Base-by-base conservation (phyloP, 129 eudicot species). In the Saposhnikovia divaricata region DNA sequence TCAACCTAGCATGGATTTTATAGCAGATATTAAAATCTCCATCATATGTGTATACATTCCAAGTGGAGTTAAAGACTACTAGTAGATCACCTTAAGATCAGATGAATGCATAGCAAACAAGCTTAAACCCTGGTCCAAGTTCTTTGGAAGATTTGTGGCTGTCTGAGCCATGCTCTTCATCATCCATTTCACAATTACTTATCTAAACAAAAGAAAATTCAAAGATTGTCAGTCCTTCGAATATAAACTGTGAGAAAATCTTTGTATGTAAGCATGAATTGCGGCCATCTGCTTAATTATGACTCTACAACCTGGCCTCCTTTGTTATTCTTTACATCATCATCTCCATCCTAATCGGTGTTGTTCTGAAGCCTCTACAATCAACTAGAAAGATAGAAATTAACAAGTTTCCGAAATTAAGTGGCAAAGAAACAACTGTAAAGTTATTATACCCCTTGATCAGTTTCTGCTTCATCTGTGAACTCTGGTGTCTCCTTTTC, bases 291-390 rank as follows among this genome's bases (percentile, higher is more conserved):
- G 55, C 77, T 73, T 9, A 23, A 72, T 42, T 72, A 45, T 72
- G 51, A 73, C 21, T 7, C 53, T 27, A 28, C 77, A 73, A 73
- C 31, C 37, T 73, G 77, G 38, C 21, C 2, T 43, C 31, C 5
- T 10, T 19, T 72, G 27, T 23, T 83, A 81, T 86, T 75, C 75
- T 76, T 76, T 66, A 69, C 40, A 50, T 79, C 85, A 55, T 78
- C 86, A 19, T 80, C 80, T 76, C 83, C 89, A 43, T 84, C 85
- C 57, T 82, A 82, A 50, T 89, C 80, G 79, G 74, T 71, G 55
- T 83, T 87, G 79, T 88, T 55, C 84, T 82, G 85, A 61, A 38
- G 55, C 2, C 11, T 78, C 46, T 39, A 53, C 47, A 21, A 74
- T 74, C 70, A 40, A 80, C 45, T 34, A 61, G 50, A 19, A 79